These are phyloP conservation scores for Leccinum pachyderme DNA, from an alignment of 1,284 basidiomycete species.

Conservation along the genomic window DNA sequence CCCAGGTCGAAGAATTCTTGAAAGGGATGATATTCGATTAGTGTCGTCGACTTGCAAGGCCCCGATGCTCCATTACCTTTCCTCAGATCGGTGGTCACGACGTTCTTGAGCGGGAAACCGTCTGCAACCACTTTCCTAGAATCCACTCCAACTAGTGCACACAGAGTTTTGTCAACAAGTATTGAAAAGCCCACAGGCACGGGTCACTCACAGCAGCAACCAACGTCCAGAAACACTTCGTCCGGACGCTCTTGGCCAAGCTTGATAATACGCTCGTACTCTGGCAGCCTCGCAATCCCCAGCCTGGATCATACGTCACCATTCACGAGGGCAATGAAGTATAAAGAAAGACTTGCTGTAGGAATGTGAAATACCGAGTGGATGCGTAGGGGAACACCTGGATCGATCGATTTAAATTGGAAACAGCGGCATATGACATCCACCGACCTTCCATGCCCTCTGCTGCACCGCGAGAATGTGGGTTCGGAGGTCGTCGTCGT, in stretches of 20 bases:
- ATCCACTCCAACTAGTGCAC: constrained; percentile 23
- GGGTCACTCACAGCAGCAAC: constrained; percentile 26
- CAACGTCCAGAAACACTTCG: constrained; percentile 27
- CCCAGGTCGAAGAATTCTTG: constrained; percentile 33
- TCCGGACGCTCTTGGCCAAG: constrained; percentile 21
- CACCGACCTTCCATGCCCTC: constrained; percentile 20
- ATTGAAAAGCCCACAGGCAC: too few relatives aligned
- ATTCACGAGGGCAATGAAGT: rapidly evolving
- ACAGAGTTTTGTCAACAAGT: neutral
- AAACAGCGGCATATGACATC: neutral
- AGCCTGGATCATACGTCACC: constrained; percentile 6
- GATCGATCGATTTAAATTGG: neutral
- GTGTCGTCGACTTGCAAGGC: neutral
- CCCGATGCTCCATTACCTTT: constrained; percentile 9
- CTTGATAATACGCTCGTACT: constrained; percentile 17
- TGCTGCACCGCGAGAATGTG: constrained; percentile 24
- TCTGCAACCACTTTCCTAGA: constrained; percentile 24
- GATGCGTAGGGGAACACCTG: constrained; percentile 25
- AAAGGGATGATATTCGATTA: neutral
- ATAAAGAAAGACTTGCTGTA: constrained; percentile 8
- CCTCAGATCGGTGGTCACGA: constrained; percentile 21
- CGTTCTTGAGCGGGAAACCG: constrained; percentile 25
- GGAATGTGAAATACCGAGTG: constrained; percentile 19
- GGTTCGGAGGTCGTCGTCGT: constrained; percentile 15
- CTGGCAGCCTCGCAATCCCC: constrained; percentile 12